phyloP scores from a whole-genome alignment of 208 protist species.

The Trypanosoma theileri region DNA sequence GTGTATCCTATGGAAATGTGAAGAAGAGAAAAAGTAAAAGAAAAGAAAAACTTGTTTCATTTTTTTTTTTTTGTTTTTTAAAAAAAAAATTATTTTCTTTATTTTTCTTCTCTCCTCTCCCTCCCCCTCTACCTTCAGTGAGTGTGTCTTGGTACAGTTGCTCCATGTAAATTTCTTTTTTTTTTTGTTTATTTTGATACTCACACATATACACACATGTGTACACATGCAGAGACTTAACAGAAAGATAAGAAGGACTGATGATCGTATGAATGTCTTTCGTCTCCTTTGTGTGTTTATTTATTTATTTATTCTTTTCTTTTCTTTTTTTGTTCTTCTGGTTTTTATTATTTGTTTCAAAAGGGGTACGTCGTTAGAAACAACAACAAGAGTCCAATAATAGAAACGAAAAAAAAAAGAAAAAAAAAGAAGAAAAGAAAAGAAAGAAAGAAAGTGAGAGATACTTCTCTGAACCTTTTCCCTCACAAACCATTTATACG shows the following conservation, averaged over 20 bases:
- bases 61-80: conserved; percentile 1
- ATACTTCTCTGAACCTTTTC: not conserved
- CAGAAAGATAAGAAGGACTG: no score
- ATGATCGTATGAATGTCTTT: not conserved
- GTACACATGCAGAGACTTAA: no score
- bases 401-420: no score
- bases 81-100: not conserved
- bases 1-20: not conserved
- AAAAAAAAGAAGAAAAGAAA: not conserved
- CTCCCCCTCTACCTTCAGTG: not conserved
- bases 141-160: not conserved
- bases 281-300: conserved; percentile 1
- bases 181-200: not conserved
- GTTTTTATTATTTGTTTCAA: no score
- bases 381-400: not conserved
- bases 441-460: conserved; percentile 1
- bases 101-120: not conserved
- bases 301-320: not conserved
- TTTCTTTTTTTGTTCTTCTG: conserved; percentile 8
- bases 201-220: not conserved
- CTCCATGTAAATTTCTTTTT: not conserved
- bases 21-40: conserved; percentile 4
- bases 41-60: no score
- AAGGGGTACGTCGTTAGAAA: not conserved
- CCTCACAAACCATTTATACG: no score